phyloP scores from a whole-genome alignment of 2,329 filamentous ascomycete species.

The Fusarium hainanense region DNA sequence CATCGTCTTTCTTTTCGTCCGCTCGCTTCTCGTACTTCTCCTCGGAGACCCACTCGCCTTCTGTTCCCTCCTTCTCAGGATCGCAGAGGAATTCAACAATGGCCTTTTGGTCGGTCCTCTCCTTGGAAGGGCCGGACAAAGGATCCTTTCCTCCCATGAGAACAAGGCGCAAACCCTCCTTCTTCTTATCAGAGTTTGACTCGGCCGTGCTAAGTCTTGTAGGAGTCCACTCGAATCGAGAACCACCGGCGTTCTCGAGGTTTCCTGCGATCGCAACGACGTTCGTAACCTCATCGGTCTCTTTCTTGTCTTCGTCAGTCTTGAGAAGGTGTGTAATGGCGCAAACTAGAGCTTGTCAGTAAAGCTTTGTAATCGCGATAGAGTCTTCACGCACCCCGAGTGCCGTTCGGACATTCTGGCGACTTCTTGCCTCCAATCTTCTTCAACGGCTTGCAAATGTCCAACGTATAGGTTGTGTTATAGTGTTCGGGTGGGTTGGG shows the following conservation, averaged over 20 bases:
- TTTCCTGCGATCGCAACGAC: slow-evolving; percentile 81
- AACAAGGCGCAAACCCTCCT: slow-evolving; percentile 78
- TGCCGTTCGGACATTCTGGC: slow-evolving; percentile 74
- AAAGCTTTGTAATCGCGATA: not conserved
- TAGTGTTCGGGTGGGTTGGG: slow-evolving; percentile 61
- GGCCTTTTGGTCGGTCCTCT: slow-evolving; percentile 73
- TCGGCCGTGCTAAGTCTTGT: slow-evolving; percentile 73
- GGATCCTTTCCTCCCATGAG: slow-evolving; percentile 70
- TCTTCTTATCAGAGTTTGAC: slow-evolving; percentile 71
- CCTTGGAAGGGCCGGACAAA: slow-evolving; percentile 61
- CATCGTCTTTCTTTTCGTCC: slow-evolving; percentile 43
- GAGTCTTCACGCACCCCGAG: slow-evolving; percentile 66
- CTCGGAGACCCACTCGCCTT: slow-evolving; percentile 71
- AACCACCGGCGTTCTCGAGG: slow-evolving; percentile 68
- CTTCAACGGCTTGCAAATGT: slow-evolving; percentile 77
- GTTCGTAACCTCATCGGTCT: slow-evolving; percentile 55
- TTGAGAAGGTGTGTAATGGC: slow-evolving; percentile 72
- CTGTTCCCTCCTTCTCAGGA: slow-evolving; percentile 74
- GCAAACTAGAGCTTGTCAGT: slow-evolving; percentile 68
- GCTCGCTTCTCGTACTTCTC: slow-evolving; percentile 62
- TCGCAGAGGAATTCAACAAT: slow-evolving; percentile 90
- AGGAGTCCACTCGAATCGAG: slow-evolving; percentile 71
- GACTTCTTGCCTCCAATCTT: slow-evolving; percentile 66
- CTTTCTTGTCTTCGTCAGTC: slow-evolving; percentile 50
- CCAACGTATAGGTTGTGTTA: slow-evolving; percentile 85